Base-by-base conservation (phyloP, 2,329 filamentous ascomycete genomes). In the Colletotrichum chrysophilum region DNA sequence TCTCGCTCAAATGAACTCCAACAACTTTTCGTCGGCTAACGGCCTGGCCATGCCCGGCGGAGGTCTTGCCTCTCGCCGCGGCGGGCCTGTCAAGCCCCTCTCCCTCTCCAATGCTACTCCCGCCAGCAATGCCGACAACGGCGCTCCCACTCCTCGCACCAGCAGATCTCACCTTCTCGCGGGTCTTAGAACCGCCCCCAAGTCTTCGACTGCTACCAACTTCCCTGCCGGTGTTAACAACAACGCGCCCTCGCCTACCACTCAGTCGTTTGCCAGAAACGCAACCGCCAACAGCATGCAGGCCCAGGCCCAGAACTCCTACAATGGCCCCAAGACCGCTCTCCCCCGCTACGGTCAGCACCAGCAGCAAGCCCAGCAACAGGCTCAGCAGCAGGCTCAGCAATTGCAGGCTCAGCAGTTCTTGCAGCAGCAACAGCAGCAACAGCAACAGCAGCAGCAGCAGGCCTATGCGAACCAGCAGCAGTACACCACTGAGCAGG, bases 1-100 rank as follows among this genome's bases (percentile, higher is more conserved):
- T 97, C 95, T 98, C 90, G 94, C 96, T 97, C 96, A 97, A 91
- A 98, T 98, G 96, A 95, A 95, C 89, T 96, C 95, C 90, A 95
- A 93, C 89, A 91, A 93, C 86, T 94, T 94, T 85, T 88, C 91
- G 84, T 89, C 94, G 85, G 89, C 91, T 83, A 91, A 91, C 85
- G 93, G 92, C 80, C 89, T 98, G 80, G 92, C 93, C 82, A 92
- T 95, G 87, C 94, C 96, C 69, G 89, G 92, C 77, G 92, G 94
- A 79, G 95, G 96, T 82, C 94, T 98, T 83, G 95, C 95, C 78
- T 96, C 96, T 30, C 90, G 91, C 81, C 94, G 97, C 79, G 95
- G 97, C 82, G 94, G 95, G 79, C 92, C 95, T 82, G 94, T 98
- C 86, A 98, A 98, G 89, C 95, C 96, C 79, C 91, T 98, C 85